Evolutionary conservation across 371 early-diverging fungal genomes (phyloP).

Genomic region (Mortierella polycephala): DNA sequence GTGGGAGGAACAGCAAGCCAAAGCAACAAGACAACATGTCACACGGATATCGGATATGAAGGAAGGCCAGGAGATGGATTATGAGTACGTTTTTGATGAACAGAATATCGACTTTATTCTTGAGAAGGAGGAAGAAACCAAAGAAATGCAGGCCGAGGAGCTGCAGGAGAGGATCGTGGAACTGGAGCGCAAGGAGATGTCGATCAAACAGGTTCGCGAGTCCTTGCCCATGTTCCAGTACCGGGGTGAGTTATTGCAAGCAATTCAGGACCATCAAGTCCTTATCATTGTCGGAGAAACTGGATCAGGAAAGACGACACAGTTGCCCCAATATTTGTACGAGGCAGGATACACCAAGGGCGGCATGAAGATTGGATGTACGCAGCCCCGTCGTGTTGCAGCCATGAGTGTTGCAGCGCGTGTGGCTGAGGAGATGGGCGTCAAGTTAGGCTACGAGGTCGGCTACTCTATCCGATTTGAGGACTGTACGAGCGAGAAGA

Average conservation of each 20-base stretch:
- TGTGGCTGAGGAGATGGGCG: conserved; percentile 96
- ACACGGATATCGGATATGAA: conserved; percentile 54
- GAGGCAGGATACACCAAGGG: conserved; percentile 94
- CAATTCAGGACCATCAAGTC: conserved; percentile 88
- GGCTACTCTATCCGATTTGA: conserved; percentile 99
- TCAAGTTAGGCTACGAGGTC: conserved; percentile 92
- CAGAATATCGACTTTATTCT: conserved; percentile 92
- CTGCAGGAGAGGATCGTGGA: conserved; percentile 60
- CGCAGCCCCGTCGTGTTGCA: conserved; percentile 99
- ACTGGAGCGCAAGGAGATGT: conserved; percentile 69
- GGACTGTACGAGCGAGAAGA: conserved; percentile 96
- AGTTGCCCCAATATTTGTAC: conserved; percentile 97
- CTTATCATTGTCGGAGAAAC: conserved; percentile 98
- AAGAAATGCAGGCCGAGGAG: conserved; percentile 66
- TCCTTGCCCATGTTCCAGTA: conserved; percentile 92
- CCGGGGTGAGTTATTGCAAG: conserved; percentile 83
- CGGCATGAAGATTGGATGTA: conserved; percentile 95
- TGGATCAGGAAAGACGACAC: conserved; percentile 99
- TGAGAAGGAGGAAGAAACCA: conserved; percentile 68
- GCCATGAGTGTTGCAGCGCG: conserved; percentile 99
- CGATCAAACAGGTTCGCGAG: conserved; percentile 89
- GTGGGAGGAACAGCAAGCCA: conserved; percentile 92
- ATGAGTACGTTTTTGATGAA: conserved; percentile 97
- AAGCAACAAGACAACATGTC: conserved; percentile 67
- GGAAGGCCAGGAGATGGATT: conserved; percentile 69